Conservation (phyloP, 352 stramenopile species). For the Thalassiosira hispida region DNA sequence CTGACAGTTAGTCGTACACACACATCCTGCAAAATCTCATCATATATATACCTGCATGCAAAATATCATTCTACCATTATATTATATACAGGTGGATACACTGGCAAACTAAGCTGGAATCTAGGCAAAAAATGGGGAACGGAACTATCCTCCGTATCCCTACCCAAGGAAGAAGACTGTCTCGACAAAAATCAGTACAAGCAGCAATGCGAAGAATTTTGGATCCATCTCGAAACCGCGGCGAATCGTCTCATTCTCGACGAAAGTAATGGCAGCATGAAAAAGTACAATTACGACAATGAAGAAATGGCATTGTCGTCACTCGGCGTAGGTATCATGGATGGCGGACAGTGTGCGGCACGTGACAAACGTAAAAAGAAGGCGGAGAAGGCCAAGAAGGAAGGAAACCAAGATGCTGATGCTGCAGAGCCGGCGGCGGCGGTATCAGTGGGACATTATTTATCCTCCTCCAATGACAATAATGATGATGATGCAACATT, state of each 20-base stretch:
- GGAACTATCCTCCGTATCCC: slow-evolving; percentile 27
- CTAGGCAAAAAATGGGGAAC: slow-evolving; percentile 70
- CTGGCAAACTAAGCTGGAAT: slow-evolving; percentile 65
- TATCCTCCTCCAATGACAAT: neutral
- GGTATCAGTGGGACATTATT: slow-evolving; percentile 2
- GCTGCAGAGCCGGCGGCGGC: neutral
- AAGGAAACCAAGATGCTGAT: slow-evolving; percentile 1
- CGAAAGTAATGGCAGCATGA: slow-evolving; percentile 4
- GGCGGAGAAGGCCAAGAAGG: slow-evolving; percentile 24
- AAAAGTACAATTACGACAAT: slow-evolving; percentile 25
- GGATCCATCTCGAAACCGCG: slow-evolving; percentile 42
- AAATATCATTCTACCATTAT: neutral
- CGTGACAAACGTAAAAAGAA: slow-evolving; percentile 59
- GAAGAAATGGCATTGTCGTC: slow-evolving; percentile 50
- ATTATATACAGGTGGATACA: slow-evolving; percentile 32
- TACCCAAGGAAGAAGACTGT: slow-evolving; percentile 58
- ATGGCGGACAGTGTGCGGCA: slow-evolving; percentile 42
- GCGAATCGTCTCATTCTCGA: slow-evolving; percentile 60
- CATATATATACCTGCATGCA: neutral
- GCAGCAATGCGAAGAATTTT: slow-evolving; percentile 28
- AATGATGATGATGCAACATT: slow-evolving; percentile 5
- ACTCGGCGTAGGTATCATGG: slow-evolving; percentile 59
- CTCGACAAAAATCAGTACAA: slow-evolving; percentile 16
- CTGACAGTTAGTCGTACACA: too few relatives aligned
- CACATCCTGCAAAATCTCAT: too few relatives aligned